phyloP scores from a whole-genome alignment of 2,329 filamentous ascomycete genomes.

The Aspergillus quadricinctus region DNA sequence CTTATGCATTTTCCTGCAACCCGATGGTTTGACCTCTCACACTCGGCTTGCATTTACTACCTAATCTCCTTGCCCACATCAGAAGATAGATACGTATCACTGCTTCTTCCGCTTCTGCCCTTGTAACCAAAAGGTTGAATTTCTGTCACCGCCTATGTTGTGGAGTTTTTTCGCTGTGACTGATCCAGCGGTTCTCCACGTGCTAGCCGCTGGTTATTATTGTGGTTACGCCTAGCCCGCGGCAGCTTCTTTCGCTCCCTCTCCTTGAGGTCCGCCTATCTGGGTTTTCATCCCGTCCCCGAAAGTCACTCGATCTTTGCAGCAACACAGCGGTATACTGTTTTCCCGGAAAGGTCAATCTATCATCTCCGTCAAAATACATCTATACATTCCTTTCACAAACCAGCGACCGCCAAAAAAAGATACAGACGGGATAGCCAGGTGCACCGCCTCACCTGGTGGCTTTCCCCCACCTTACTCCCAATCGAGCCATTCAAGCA shows the following conservation, averaged over 20 bases:
- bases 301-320: constrained; percentile 10
- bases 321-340: background rate
- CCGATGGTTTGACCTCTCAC: background rate
- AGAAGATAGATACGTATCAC: background rate
- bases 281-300: constrained; percentile 18
- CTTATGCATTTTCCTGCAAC: constrained; percentile 16
- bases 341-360: constrained; percentile 5
- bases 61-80: background rate
- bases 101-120: background rate
- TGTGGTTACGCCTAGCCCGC: constrained; percentile 14
- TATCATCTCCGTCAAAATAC: constrained; percentile 3
- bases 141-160: constrained; percentile 8
- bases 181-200: constrained; percentile 19
- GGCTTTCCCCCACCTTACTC: constrained; percentile 16
- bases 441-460: constrained; percentile 23
- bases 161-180: constrained; percentile 3
- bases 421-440: constrained; percentile 14
- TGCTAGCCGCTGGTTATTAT: constrained; percentile 16
- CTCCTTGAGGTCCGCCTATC: constrained; percentile 17
- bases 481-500: constrained; percentile 14
- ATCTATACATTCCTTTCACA: constrained; percentile 7
- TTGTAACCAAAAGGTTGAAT: background rate
- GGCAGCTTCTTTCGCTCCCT: constrained; percentile 17
- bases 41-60: constrained; percentile 1
- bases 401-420: constrained; percentile 4